These are phyloP conservation scores for Rhizopus stolonifer DNA, from an alignment of 371 early-diverging fungal genomes.

Conservation along the genomic window DNA sequence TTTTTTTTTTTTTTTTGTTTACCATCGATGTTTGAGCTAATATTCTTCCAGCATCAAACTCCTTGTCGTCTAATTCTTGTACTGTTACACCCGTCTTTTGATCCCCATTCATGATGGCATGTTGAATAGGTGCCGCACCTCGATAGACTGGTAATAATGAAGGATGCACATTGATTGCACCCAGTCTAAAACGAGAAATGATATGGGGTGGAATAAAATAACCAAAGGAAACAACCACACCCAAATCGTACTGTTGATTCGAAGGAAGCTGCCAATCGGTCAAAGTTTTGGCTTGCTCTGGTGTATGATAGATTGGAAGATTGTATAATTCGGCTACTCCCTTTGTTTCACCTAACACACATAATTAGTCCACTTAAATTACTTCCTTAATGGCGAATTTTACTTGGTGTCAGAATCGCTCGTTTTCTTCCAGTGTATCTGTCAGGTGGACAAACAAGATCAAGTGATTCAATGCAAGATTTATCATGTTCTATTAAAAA, in stretches of 20 bases:
- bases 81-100: conserved; percentile 82
- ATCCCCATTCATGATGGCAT: conserved; percentile 81
- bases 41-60: conserved; percentile 88
- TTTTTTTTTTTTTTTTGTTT: conserved; percentile 12
- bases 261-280: conserved; percentile 36
- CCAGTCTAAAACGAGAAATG: conserved; percentile 64
- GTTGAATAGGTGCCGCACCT: conserved; percentile 92
- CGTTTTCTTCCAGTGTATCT: conserved; percentile 45
- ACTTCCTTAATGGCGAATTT: no score
- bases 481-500: conserved; percentile 7
- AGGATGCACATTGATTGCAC: conserved; percentile 88
- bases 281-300: conserved; percentile 22
- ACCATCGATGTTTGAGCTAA: conserved; percentile 65
- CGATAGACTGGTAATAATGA: conserved; percentile 87
- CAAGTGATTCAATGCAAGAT: conserved; percentile 52
- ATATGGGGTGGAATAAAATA: conserved; percentile 81
- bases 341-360: conserved; percentile 34
- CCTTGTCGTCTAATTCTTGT: conserved; percentile 74
- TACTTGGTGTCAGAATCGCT: conserved; percentile 42
- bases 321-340: conserved; percentile 39
- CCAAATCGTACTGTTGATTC: conserved; percentile 64
- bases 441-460: conserved; percentile 72
- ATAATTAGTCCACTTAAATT: no score
- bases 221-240: conserved; percentile 91
- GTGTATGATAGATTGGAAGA: conserved; percentile 32